Evolutionary conservation across 352 stramenopile species (phyloP), one percentile per base, ranked within the genome.

Genomic region (Phytophthora quininea): DNA sequence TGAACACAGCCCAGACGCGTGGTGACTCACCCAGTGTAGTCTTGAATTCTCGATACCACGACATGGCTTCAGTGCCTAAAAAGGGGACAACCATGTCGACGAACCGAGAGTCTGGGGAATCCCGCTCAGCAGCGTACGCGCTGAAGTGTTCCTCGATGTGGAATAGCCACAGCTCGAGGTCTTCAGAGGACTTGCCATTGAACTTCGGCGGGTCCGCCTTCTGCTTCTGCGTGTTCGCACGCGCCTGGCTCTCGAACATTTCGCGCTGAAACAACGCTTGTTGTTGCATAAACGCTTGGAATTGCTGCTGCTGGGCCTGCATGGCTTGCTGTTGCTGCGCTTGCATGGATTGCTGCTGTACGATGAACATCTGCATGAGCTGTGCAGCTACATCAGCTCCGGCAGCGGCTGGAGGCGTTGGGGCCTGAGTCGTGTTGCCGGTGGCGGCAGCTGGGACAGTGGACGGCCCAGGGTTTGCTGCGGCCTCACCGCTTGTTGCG

Each of bases 81-180:
- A 57, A 58, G 10, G 47, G 37, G 1, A 57, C n/a, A 11, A 64
- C 47, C 10, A 64, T 14, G 29, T 57, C 57, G 4, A 53, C 57
- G n/a, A 64, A 64, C 6, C 48, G 37, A 3, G 58, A 40, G 31
- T 54, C 58, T 3, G 51, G 19, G 30, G 11, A 27, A 12, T 54
- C 48, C 12, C 58, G 37, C 37, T 62, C 52, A 12, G 45, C 15
- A 7, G 59, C 31, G 33, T 58, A 62, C 29, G 49, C 57, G 24
- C 53, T 68, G 24, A 68, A 68, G 35, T 62, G 53, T 29, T 68
- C 53, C 6, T 68, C 61, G 8, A 58, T 57, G 35, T 67, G 51
- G 27, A 68, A 68, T 3, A 58, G 29, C 61, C 61, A 62, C 4
- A 62, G 43, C 33, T 68, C 52, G 5, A 68, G 15, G n/a, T 68